phyloP scores from a whole-genome alignment of 83 land plant genomes.

The Thuja plicata region DNA sequence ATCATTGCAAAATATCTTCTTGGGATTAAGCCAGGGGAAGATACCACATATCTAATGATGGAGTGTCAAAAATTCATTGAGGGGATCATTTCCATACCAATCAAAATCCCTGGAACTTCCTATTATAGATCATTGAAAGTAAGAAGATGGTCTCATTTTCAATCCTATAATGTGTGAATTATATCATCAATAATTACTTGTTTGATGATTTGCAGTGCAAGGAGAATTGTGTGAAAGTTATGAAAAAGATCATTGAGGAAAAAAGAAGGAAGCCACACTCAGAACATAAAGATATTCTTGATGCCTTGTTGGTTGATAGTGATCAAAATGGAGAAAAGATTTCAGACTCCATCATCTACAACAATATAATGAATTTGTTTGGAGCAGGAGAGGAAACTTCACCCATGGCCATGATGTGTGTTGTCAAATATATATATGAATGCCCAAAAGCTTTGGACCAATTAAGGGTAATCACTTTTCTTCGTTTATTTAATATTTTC shows the following conservation, averaged over 20 bases:
- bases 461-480: conserved; percentile 45
- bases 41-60: conserved; percentile 51
- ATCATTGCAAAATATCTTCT: conserved; percentile 59
- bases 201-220: conserved; percentile 14
- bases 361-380: conserved; percentile 54
- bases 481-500: too few species aligned
- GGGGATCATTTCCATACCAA: conserved; percentile 70
- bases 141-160: not conserved
- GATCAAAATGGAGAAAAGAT: conserved; percentile 30
- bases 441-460: conserved; percentile 53
- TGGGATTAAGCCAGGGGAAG: conserved; percentile 58
- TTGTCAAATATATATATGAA: conserved; percentile 70
- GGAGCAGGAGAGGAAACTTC: conserved; percentile 80
- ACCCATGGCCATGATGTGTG: conserved; percentile 66
- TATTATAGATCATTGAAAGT: conserved; percentile 63
- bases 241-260: conserved; percentile 17
- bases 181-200: not conserved
- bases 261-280: not conserved
- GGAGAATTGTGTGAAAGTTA: conserved; percentile 5
- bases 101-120: conserved; percentile 57
- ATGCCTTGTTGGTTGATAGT: conserved; percentile 30
- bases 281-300: not conserved
- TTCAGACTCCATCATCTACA: conserved; percentile 60
- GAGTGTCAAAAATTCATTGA: conserved; percentile 55
- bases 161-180: not conserved